These are phyloP conservation scores for Paramyrothecium roridum DNA, from an alignment of 2,329 filamentous ascomycete species.

Conservation along the genomic window DNA sequence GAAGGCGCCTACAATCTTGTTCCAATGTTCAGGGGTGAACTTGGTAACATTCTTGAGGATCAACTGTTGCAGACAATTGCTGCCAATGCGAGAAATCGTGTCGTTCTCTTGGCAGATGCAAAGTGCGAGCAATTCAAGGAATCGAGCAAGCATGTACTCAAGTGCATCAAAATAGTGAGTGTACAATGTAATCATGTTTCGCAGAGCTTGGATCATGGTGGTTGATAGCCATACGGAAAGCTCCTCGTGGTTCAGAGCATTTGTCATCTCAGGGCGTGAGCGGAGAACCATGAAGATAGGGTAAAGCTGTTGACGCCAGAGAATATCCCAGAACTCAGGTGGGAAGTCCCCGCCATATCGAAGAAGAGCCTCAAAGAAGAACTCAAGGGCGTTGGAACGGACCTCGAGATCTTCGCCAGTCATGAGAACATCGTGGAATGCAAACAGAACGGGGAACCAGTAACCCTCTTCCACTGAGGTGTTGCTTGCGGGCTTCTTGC, in stretches of 20 bases:
- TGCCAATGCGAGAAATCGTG: conserved; percentile 94
- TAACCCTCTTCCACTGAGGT: conserved; percentile 95
- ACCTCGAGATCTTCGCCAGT: conserved; percentile 98
- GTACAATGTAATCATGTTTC: conserved; percentile 98
- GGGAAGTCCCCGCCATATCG: conserved; percentile 90
- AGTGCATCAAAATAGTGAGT: conserved; percentile 97
- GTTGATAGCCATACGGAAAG: conserved; percentile 98
- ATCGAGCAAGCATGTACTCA: conserved; percentile 98
- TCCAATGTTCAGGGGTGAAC: conserved; percentile 84
- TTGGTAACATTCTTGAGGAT: conserved; percentile 96
- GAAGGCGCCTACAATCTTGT: conserved; percentile 91
- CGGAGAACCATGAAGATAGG: conserved; percentile 98
- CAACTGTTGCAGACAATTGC: conserved; percentile 94
- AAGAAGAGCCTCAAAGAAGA: conserved; percentile 92
- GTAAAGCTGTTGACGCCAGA: conserved; percentile 95
- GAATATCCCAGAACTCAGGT: conserved; percentile 93
- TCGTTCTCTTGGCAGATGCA: conserved; percentile 99
- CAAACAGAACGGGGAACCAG: conserved; percentile 97
- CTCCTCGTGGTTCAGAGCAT: conserved; percentile 93
- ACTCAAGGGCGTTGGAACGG: conserved; percentile 84
- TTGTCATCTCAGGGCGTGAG: conserved; percentile 93
- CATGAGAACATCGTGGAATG: conserved; percentile 99
- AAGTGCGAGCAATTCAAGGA: conserved; percentile 86
- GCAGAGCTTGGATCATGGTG: conserved; percentile 96
- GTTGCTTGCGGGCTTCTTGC: conserved; percentile 58